Conservation (phyloP, 2,329 filamentous ascomycete genomes). For the Trichophyton mentagrophytes region DNA sequence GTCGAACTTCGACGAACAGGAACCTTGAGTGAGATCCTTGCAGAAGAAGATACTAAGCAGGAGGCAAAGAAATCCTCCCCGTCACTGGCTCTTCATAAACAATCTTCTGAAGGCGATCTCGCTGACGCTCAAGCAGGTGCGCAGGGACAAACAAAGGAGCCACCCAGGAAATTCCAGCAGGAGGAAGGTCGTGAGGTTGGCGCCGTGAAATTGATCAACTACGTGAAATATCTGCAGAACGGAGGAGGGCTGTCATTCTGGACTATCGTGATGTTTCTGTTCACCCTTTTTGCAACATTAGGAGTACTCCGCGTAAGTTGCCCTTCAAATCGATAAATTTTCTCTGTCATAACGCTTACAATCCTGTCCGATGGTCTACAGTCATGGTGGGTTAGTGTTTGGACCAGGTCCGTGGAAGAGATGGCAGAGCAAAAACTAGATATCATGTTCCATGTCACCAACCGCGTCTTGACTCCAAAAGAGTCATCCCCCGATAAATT, state of each 20-base stretch:
- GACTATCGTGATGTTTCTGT: conserved; percentile 42
- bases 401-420: conserved; percentile 28
- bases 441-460: conserved; percentile 11
- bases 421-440: conserved; percentile 9
- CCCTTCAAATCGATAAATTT: background rate
- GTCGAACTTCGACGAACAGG: conserved; percentile 41
- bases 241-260: conserved; percentile 54
- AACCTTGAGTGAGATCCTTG: conserved; percentile 32
- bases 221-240: conserved; percentile 52
- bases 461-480: background rate
- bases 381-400: conserved; percentile 39
- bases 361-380: conserved; percentile 9
- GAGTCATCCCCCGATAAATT: conserved; percentile 24
- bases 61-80: conserved; percentile 23
- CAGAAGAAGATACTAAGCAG: conserved; percentile 30
- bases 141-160: conserved; percentile 11
- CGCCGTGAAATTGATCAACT: conserved; percentile 54
- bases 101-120: conserved; percentile 1
- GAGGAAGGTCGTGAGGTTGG: conserved; percentile 62
- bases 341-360: background rate
- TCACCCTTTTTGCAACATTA: conserved; percentile 42
- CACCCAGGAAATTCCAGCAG: conserved; percentile 58
- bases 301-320: conserved; percentile 38
- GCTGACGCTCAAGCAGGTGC: conserved; percentile 6
- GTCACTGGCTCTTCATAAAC: conserved; percentile 11